Evolutionary conservation across 371 early-diverging fungal species (phyloP).

Genomic region (Haplosporangium sp.): DNA sequence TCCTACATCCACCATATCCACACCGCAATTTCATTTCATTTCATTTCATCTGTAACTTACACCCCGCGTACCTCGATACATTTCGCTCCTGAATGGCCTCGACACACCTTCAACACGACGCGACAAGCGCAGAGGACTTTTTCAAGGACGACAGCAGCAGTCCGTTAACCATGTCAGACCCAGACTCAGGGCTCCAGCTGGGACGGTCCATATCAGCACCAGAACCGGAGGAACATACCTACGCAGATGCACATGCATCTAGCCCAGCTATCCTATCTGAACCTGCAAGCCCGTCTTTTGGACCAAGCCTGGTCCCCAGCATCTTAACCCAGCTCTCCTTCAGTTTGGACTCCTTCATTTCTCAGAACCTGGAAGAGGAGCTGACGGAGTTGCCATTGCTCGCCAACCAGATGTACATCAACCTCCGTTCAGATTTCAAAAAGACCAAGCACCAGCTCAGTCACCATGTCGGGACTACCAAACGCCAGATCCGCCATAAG

Average conservation of each 20-base stretch:
- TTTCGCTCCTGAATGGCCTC: too few relatives aligned
- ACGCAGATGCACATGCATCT: constrained; percentile 30
- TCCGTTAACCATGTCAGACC: constrained; percentile 29
- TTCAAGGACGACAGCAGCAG: background rate
- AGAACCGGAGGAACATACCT: constrained; percentile 34
- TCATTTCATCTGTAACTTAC: too few relatives aligned
- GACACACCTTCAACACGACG: too few relatives aligned
- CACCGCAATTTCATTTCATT: too few relatives aligned
- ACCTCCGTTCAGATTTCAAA: constrained; percentile 35
- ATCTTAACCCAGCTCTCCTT: constrained; percentile 47
- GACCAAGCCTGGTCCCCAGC: constrained; percentile 39
- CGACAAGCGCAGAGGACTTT: too few relatives aligned
- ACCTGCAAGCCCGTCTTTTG: constrained; percentile 36
- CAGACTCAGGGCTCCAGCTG: constrained; percentile 32
- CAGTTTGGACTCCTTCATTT: constrained; percentile 51
- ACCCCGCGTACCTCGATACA: too few relatives aligned
- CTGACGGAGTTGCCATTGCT: constrained; percentile 41
- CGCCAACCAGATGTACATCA: constrained; percentile 48
- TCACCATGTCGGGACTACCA: constrained; percentile 40
- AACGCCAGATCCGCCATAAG: constrained; percentile 33
- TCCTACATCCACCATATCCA: too few relatives aligned
- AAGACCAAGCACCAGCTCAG: constrained; percentile 47
- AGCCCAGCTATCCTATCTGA: constrained; percentile 35
- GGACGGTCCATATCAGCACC: constrained; percentile 43
- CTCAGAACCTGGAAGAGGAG: constrained; percentile 52